These are phyloP conservation scores for Solanum paucissectum DNA, from an alignment of 257 asterid species.

Conservation along the genomic window DNA sequence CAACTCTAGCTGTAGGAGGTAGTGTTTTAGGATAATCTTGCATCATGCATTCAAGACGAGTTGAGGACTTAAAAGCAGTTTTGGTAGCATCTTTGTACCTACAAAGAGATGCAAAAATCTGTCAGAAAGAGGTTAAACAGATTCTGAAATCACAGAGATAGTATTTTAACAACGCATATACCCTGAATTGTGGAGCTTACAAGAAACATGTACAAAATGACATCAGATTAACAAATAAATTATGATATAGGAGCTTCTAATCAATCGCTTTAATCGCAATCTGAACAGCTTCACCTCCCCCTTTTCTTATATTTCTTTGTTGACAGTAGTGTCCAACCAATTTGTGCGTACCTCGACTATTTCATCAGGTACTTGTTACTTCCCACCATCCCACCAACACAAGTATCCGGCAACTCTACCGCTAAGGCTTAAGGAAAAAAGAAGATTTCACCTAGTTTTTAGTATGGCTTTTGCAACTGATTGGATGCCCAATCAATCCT, in stretches of 20 bases:
- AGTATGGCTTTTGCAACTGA: neutral
- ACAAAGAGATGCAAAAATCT: slow-evolving; percentile 11
- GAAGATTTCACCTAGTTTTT: neutral
- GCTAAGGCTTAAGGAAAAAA: neutral
- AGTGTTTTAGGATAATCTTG: slow-evolving; percentile 97
- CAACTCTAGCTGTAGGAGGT: slow-evolving; percentile 93
- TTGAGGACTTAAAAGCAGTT: slow-evolving; percentile 87
- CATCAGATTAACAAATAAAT: neutral
- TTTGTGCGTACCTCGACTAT: neutral
- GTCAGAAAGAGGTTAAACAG: neutral
- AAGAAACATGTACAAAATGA: neutral
- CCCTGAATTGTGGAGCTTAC: neutral
- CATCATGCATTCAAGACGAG: slow-evolving; percentile 99
- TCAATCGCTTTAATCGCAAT: neutral
- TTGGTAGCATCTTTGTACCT: slow-evolving; percentile 92
- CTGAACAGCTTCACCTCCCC: neutral
- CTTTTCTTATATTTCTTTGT: neutral
- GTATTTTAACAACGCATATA: neutral
- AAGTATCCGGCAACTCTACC: neutral
- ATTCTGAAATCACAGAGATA: neutral
- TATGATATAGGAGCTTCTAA: neutral
- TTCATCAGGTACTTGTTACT: neutral
- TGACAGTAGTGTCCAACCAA: neutral
- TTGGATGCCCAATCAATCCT: neutral
- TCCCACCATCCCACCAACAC: neutral